Evolutionary conservation across 2,329 filamentous ascomycete genomes (phyloP).

Genomic region (Cladophialophora carrionii): DNA sequence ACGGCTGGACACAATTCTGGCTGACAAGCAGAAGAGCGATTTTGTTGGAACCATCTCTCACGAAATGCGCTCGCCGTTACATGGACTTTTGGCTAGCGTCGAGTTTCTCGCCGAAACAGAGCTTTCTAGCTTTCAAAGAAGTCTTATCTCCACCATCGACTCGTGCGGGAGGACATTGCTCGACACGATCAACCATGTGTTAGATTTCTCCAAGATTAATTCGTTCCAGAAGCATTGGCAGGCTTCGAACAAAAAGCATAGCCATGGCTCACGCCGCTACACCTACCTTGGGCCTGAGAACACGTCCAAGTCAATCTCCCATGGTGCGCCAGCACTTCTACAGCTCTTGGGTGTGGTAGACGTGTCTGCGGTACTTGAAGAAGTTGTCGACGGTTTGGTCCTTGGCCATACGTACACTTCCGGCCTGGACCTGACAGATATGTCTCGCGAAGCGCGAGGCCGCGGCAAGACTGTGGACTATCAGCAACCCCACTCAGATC

Average conservation of each 20-base stretch:
- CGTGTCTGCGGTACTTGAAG: conserved; percentile 29
- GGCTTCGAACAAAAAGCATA: conserved; percentile 23
- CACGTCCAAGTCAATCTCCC: conserved; percentile 22
- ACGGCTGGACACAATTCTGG: conserved; percentile 48
- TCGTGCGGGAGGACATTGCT: conserved; percentile 56
- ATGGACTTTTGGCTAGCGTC: conserved; percentile 54
- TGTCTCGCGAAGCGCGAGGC: conserved; percentile 17
- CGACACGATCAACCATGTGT: conserved; percentile 52
- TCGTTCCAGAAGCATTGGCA: conserved; percentile 42
- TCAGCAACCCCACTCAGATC: conserved; percentile 5
- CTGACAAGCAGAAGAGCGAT: conserved; percentile 56
- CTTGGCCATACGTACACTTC: conserved; percentile 27
- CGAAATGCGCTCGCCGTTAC: conserved; percentile 55
- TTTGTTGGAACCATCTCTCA: conserved; percentile 59
- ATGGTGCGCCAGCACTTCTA: conserved; percentile 28
- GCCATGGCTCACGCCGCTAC: conserved; percentile 39
- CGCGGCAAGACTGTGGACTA: conserved; percentile 1
- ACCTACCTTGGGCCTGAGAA: conserved; percentile 28
- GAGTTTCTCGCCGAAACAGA: conserved; percentile 55
- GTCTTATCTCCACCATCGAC: conserved; percentile 54
- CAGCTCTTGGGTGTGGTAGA: conserved; percentile 25
- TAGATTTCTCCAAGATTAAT: conserved; percentile 47
- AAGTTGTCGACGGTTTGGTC: conserved; percentile 32
- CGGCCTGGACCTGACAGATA: conserved; percentile 20
- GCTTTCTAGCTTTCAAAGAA: conserved; percentile 47